Evolutionary conservation across 2,329 filamentous ascomycete genomes (phyloP).

Genomic region (Fusarium armeniacum): DNA sequence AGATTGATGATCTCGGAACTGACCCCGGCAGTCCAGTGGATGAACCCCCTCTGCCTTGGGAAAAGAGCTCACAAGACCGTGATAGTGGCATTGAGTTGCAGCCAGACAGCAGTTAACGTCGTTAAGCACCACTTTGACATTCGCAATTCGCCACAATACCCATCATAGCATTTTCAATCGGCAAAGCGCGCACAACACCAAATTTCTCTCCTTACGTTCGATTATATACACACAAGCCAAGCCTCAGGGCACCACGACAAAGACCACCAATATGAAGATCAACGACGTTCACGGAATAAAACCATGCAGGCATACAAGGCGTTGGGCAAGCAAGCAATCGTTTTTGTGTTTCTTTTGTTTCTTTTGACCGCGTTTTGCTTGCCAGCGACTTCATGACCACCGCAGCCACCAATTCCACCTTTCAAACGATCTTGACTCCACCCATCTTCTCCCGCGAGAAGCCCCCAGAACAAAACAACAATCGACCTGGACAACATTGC

Average conservation of each 20-base stretch:
- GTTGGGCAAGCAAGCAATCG: slow-evolving; percentile 48
- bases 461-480: slow-evolving; percentile 13
- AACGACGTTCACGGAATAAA: slow-evolving; percentile 37
- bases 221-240: slow-evolving; percentile 37
- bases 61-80: slow-evolving; percentile 62
- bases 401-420: slow-evolving; percentile 32
- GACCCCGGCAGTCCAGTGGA: slow-evolving; percentile 42
- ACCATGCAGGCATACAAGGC: slow-evolving; percentile 45
- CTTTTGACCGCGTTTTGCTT: slow-evolving; percentile 31
- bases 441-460: slow-evolving; percentile 1
- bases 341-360: slow-evolving; percentile 35
- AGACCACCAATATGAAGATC: slow-evolving; percentile 33
- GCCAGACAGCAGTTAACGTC: slow-evolving; percentile 54
- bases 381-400: slow-evolving; percentile 27
- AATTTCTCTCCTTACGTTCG: slow-evolving; percentile 21
- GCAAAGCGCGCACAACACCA: slow-evolving; percentile 35
- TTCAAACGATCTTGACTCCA: slow-evolving; percentile 25
- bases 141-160: slow-evolving; percentile 2
- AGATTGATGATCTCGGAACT: slow-evolving; percentile 33
- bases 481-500: slow-evolving; percentile 32
- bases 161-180: slow-evolving; percentile 13
- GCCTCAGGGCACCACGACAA: slow-evolving; percentile 36
- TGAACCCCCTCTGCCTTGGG: slow-evolving; percentile 52
- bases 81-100: slow-evolving; percentile 68
- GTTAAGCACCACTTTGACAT: background rate